phyloP scores from a whole-genome alignment of 2,329 filamentous ascomycete genomes.

The Sporothrix luriei region DNA sequence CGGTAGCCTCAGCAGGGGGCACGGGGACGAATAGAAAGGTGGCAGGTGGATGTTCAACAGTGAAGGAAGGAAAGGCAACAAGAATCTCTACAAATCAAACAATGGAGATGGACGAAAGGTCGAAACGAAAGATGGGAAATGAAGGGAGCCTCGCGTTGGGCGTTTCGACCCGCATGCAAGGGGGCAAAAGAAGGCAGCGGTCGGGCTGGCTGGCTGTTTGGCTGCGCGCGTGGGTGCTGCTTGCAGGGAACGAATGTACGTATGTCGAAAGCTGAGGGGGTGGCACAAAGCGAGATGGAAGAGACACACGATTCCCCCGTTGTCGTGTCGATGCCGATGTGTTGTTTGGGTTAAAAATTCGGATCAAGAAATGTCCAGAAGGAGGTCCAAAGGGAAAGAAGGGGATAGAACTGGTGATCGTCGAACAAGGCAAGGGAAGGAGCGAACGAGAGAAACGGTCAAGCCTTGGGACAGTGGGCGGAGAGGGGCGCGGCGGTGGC shows the following conservation, averaged over 20 bases:
- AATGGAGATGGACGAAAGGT: neutral
- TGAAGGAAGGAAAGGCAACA: neutral
- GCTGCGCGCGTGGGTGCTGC: slow-evolving; percentile 2
- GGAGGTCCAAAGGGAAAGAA: neutral
- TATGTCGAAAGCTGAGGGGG: neutral
- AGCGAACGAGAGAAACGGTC: slow-evolving; percentile 25
- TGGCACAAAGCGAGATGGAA: slow-evolving; percentile 14
- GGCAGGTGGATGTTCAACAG: neutral
- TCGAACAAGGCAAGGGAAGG: slow-evolving; percentile 21
- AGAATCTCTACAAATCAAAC: neutral
- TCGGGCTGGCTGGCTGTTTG: slow-evolving; percentile 10
- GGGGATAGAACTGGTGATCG: slow-evolving; percentile 21
- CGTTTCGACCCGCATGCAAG: slow-evolving; percentile 27
- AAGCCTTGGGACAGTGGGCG: slow-evolving; percentile 12
- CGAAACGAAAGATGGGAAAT: neutral
- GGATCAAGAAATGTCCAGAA: neutral
- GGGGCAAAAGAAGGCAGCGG: slow-evolving; percentile 7
- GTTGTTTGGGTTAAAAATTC: neutral
- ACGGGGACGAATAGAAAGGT: neutral
- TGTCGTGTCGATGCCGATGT: slow-evolving; percentile 1
- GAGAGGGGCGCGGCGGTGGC: slow-evolving; percentile 28
- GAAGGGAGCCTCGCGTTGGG: slow-evolving; percentile 22
- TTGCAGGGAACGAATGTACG: neutral
- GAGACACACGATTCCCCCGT: neutral
- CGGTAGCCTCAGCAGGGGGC: neutral